Evolutionary conservation across 139 green algal genomes (phyloP).

Genomic region (Prasinococcaceae sp.): DNA sequence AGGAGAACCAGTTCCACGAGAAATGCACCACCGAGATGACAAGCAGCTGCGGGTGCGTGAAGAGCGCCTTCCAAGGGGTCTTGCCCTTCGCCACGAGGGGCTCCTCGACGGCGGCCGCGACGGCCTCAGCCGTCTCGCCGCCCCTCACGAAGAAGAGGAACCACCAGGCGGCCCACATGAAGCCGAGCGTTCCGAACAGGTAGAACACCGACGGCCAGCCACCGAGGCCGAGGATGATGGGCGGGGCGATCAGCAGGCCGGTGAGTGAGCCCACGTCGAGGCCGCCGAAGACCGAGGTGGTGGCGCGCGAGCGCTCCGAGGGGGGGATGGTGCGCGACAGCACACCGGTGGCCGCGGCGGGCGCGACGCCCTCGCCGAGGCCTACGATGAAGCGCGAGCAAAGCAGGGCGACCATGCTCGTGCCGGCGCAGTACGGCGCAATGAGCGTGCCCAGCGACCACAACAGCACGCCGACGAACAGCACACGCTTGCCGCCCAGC

Average conservation of each 20-base stretch:
- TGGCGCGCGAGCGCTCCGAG: conserved; percentile 56
- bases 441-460: conserved; percentile 66
- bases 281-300: conserved; percentile 75
- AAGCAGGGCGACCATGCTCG: conserved; percentile 44
- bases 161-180: no score
- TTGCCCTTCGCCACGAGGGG: no score
- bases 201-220: conserved; percentile 83
- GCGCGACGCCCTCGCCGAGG: conserved; percentile 80
- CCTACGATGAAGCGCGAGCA: conserved; percentile 65
- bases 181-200: conserved; percentile 59
- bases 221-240: conserved; percentile 1
- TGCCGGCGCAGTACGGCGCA: conserved; percentile 51
- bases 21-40: conserved; percentile 87
- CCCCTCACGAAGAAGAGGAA: no score
- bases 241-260: conserved; percentile 57
- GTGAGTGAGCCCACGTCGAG: conserved; percentile 73
- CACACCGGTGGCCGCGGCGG: conserved; percentile 53
- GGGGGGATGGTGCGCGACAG: conserved; percentile 19
- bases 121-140: no score
- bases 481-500: conserved; percentile 50
- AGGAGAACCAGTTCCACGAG: conserved; percentile 90
- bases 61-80: conserved; percentile 70
- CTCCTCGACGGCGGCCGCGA: no score
- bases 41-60: conserved; percentile 67
- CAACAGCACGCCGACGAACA: conserved; percentile 62